Percentiles rank a stretch among this genome's conserved stretches.
phyloP scores from a whole-genome alignment of 371 early-diverging fungal genomes.

The Mucor ambiguus region DNA sequence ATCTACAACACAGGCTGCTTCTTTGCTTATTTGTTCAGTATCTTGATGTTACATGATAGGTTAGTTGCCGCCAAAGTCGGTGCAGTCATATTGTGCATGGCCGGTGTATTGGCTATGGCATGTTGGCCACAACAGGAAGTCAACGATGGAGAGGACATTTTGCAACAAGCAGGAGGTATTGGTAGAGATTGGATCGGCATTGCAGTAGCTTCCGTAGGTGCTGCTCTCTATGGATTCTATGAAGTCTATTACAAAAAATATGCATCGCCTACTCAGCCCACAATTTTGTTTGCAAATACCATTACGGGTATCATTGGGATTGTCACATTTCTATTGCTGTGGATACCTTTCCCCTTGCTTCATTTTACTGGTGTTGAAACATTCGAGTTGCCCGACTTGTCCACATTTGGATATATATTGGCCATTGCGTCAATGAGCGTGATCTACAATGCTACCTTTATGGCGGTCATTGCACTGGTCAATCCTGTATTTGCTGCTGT shows the following conservation, averaged over 20 bases:
- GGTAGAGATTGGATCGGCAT: conserved; percentile 44
- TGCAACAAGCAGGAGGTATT: conserved; percentile 6
- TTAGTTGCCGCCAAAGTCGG: conserved; percentile 58
- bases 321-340: conserved; percentile 59
- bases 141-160: not conserved
- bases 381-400: conserved; percentile 64
- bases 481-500: conserved; percentile 84
- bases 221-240: conserved; percentile 63
- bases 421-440: conserved; percentile 73
- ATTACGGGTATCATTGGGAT: conserved; percentile 70
- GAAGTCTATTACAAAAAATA: conserved; percentile 83
- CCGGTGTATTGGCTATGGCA: conserved; percentile 73
- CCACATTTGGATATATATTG: conserved; percentile 56
- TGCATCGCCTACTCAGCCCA: conserved; percentile 63
- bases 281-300: conserved; percentile 72
- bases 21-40: conserved; percentile 80
- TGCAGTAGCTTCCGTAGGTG: conserved; percentile 54
- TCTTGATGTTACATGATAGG: conserved; percentile 66
- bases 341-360: conserved; percentile 79
- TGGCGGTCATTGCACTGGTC: conserved; percentile 78
- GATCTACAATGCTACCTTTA: conserved; percentile 76
- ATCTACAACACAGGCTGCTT: conserved; percentile 84
- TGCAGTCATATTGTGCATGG: conserved; percentile 68
- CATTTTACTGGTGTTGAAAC: conserved; percentile 63
- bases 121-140: conserved; percentile 30